Conservation (phyloP, 768 basidiomycete genomes). For the Collybia nuda region DNA sequence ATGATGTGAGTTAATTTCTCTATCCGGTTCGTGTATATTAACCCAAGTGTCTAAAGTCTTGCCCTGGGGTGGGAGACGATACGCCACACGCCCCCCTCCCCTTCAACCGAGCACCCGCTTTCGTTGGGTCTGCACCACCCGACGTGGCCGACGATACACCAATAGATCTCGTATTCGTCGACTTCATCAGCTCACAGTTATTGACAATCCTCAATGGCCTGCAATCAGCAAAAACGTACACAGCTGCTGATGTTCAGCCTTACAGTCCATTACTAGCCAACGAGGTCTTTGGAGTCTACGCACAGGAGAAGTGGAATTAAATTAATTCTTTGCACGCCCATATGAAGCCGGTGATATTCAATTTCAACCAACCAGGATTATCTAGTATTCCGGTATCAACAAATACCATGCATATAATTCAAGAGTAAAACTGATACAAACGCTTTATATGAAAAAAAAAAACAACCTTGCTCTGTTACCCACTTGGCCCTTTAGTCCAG, state of each 20-base stretch:
- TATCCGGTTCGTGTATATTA: neutral
- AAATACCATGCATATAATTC: too few relatives aligned
- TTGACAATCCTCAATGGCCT: constrained; percentile 55
- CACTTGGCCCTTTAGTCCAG: too few relatives aligned
- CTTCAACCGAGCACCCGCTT: constrained; percentile 53
- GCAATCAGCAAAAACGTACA: constrained; percentile 50
- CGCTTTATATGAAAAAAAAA: too few relatives aligned
- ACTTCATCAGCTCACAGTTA: constrained; percentile 60
- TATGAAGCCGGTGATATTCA: too few relatives aligned
- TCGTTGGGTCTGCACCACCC: constrained; percentile 57
- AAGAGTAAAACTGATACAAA: too few relatives aligned
- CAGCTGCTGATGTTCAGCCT: constrained; percentile 44
- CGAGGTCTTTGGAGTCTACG: constrained; percentile 56
- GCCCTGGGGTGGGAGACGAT: constrained; percentile 78
- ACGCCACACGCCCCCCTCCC: constrained; percentile 61
- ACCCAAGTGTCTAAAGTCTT: constrained; percentile 39
- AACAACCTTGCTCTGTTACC: too few relatives aligned
- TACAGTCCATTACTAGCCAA: constrained; percentile 57
- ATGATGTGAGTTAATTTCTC: constrained; percentile 45
- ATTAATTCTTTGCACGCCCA: neutral
- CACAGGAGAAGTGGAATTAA: constrained; percentile 46
- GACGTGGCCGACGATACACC: constrained; percentile 44
- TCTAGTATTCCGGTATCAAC: too few relatives aligned
- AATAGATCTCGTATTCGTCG: constrained; percentile 76
- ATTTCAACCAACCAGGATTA: too few relatives aligned